These are phyloP conservation scores for Fraxinus ornus DNA, from an alignment of 305 asterid genomes.

Conservation along the genomic window DNA sequence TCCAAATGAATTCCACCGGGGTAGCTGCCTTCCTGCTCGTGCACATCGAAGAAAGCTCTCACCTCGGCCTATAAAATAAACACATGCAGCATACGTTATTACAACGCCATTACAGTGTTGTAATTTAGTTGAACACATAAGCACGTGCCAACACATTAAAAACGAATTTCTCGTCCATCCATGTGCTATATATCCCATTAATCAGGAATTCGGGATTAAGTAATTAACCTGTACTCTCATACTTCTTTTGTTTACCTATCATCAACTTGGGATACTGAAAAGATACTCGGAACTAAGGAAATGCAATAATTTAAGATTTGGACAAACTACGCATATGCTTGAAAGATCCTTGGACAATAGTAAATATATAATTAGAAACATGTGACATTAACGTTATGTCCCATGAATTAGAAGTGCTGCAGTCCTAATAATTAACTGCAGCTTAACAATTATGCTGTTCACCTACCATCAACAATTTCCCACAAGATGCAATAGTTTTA, in stretches of 20 bases:
- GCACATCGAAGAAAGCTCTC: conserved; percentile 59
- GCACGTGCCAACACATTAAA: neutral
- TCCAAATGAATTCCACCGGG: conserved; percentile 61
- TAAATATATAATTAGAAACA: neutral
- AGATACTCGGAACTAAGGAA: neutral
- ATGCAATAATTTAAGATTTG: neutral
- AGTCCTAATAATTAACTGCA: conserved; percentile 22
- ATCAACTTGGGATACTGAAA: neutral
- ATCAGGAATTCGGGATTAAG: neutral
- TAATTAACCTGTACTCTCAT: neutral
- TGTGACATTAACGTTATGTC: neutral
- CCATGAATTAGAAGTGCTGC: conserved; percentile 14
- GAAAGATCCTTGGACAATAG: neutral
- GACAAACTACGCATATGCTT: conserved; percentile 25
- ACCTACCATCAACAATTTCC: conserved; percentile 30
- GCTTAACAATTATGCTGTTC: conserved; percentile 22
- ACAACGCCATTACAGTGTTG: neutral
- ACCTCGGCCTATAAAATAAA: conserved; percentile 42
- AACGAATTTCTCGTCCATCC: neutral
- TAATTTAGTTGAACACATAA: neutral
- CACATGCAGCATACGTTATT: neutral
- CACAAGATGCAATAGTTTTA: conserved; percentile 11
- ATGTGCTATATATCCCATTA: neutral
- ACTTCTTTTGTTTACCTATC: neutral
- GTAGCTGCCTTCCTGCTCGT: conserved; percentile 60